phyloP scores from a whole-genome alignment of 2,329 filamentous ascomycete species.

The Aureobasidium sp. region DNA sequence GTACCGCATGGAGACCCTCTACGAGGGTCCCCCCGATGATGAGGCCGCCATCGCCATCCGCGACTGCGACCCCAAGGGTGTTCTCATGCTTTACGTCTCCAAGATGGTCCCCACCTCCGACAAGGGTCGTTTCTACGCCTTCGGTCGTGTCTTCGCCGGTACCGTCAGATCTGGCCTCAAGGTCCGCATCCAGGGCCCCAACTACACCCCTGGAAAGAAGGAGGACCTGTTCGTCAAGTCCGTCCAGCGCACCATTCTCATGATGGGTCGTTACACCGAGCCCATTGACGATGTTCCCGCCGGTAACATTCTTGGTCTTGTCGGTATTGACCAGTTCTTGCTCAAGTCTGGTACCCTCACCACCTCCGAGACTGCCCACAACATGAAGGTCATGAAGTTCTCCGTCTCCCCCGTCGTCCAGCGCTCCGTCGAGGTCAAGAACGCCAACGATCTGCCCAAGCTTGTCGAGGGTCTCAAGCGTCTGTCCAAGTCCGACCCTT shows the following conservation, averaged over 20 bases:
- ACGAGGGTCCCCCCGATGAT: constrained; percentile 94
- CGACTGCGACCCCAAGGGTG: constrained; percentile 94
- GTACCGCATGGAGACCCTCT: constrained; percentile 97
- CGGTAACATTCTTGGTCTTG: constrained; percentile 99
- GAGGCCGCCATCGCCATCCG: constrained; percentile 92
- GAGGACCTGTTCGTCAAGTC: constrained; percentile 99
- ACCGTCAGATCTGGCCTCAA: constrained; percentile 96
- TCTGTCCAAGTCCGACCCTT: constrained; percentile 99
- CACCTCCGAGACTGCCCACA: constrained; percentile 95
- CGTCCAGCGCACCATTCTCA: constrained; percentile 98
- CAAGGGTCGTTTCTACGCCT: constrained; percentile 99
- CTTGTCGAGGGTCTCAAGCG: constrained; percentile 99
- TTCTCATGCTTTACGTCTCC: constrained; percentile 99
- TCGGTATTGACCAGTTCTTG: constrained; percentile 99
- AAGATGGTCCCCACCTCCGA: constrained; percentile 99
- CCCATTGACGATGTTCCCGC: constrained; percentile 98
- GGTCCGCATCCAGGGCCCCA: constrained; percentile 99
- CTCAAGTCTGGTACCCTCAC: constrained; percentile 99
- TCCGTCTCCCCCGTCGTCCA: constrained; percentile 98
- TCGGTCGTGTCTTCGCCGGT: constrained; percentile 99
- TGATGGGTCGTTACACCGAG: constrained; percentile 99
- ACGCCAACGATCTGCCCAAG: constrained; percentile 99
- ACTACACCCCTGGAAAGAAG: constrained; percentile 98
- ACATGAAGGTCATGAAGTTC: constrained; percentile 99
- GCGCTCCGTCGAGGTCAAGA: constrained; percentile 99